These are phyloP conservation scores for Diaporthe citriasiana DNA, from an alignment of 2,329 filamentous ascomycete species.

Conservation along the genomic window DNA sequence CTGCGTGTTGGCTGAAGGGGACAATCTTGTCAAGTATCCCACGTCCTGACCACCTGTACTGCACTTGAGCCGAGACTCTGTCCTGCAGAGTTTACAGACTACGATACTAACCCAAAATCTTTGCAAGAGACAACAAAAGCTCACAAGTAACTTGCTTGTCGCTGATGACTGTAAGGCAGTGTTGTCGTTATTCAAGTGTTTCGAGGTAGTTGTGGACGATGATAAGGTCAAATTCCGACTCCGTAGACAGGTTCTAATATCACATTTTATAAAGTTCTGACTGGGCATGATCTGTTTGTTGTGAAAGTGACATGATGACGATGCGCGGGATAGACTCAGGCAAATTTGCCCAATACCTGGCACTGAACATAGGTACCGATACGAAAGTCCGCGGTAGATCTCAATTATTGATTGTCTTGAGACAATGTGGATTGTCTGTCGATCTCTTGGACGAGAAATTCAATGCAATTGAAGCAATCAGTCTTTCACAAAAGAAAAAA, in stretches of 20 bases:
- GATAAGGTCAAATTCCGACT: not conserved
- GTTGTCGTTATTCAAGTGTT: not conserved
- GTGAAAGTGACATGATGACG: rapidly evolving
- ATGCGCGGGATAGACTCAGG: not conserved
- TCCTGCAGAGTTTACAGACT: not conserved
- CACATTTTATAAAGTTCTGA: not conserved
- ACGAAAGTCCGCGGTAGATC: not conserved
- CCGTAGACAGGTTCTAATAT: too few species aligned
- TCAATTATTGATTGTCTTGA: not conserved
- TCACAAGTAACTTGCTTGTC: not conserved
- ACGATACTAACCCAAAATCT: not conserved
- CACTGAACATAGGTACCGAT: not conserved
- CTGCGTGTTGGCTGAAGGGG: not conserved
- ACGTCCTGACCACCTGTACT: not conserved
- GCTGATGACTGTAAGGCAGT: not conserved
- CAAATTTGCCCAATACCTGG: too few species aligned
- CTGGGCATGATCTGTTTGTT: not conserved
- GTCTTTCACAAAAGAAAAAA: not conserved
- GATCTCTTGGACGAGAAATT: not conserved
- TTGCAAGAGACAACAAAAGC: not conserved
- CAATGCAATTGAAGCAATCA: not conserved
- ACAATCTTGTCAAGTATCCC: not conserved
- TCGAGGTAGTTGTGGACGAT: not conserved
- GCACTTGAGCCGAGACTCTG: not conserved
- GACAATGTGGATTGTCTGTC: not conserved